Conservation (phyloP, 1,284 basidiomycete species). For the Phaffia rhodozyma region DNA sequence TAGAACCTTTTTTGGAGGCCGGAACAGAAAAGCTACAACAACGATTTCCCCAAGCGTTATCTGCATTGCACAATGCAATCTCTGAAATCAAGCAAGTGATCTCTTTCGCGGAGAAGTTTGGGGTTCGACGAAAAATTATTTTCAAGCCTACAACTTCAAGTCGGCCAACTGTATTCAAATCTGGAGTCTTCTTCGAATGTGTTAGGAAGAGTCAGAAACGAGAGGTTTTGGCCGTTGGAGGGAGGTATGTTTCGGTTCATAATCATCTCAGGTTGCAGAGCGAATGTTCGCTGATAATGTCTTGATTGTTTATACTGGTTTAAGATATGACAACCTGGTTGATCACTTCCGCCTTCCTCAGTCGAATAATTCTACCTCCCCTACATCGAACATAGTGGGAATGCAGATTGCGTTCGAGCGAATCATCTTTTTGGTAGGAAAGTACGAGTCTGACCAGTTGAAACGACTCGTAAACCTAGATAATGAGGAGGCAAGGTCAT, state of each 20-base stretch:
- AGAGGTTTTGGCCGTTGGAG: constrained; percentile 40
- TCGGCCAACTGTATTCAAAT: constrained; percentile 36
- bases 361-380: constrained; percentile 22
- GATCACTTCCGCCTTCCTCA: constrained; percentile 38
- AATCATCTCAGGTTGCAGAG: constrained; percentile 9
- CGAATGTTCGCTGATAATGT: background rate
- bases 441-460: constrained; percentile 35
- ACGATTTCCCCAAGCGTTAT: constrained; percentile 23
- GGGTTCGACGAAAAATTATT: constrained; percentile 37
- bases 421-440: constrained; percentile 37
- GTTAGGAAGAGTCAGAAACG: constrained; percentile 37
- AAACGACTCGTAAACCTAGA: constrained; percentile 35
- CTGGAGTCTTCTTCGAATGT: constrained; percentile 43
- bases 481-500: constrained; percentile 38
- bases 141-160: constrained; percentile 37
- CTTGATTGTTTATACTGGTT: constrained; percentile 15
- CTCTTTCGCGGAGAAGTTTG: constrained; percentile 35
- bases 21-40: constrained; percentile 25
- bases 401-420: constrained; percentile 42
- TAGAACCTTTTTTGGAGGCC: constrained; percentile 25
- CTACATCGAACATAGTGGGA: constrained; percentile 39
- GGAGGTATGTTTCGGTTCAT: constrained; percentile 27
- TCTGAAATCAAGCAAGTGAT: constrained; percentile 36
- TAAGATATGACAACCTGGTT: constrained; percentile 41
- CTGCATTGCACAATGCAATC: constrained; percentile 31